Base-by-base conservation (phyloP, 1,284 basidiomycete species). In the Fomitiporia mediterranea region DNA sequence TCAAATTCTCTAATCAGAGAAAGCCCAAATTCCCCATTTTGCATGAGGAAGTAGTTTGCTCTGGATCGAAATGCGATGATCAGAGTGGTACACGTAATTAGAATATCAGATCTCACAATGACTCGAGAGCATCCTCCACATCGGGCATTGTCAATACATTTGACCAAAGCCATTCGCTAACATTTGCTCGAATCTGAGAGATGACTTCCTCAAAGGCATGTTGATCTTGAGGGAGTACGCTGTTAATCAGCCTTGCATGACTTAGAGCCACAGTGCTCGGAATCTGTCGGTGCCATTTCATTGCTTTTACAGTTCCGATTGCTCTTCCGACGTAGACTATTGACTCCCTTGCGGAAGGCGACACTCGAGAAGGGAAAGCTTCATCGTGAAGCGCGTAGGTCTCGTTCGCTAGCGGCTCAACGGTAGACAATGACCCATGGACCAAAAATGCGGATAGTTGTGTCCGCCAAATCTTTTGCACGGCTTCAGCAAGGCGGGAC, bases 131-230 rank as follows among this genome's bases (percentile, higher is more conserved):
- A 23, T 84, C 85, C 59, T 89, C 83, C 0, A 95, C 88, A 61
- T 93, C 89, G 61, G 82, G 81, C 63, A 81, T 82, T 0, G 91
- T 95, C 53, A 96, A 75, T 30, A 96, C 86, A 64, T 94, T 91
- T 30, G 83, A 72, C 91, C 94, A 96, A 2, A 96, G 74, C 93
- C 93, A 96, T 72, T 94, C 91, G 61, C 89, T 86, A 56, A 91
- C 78, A 56, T 84, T 81, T 2, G 78, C 84, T 56, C 87, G 72
- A 51, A 93, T 87, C 56, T 84, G 80, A 23, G 81, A 74, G 28
- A 94, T 80, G 56, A 85, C 79, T 17, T 75, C 71, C 65, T 91
- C 89, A 63, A 94, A 89, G n/a, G 74, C 77, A 60, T 88, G 85
- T 54, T 82, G 81, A 60, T 90, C 84, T 65, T 90, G 81, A 0